These are phyloP conservation scores for Lanzia echinophila DNA, from an alignment of 2,329 filamentous ascomycete genomes.

Conservation along the genomic window DNA sequence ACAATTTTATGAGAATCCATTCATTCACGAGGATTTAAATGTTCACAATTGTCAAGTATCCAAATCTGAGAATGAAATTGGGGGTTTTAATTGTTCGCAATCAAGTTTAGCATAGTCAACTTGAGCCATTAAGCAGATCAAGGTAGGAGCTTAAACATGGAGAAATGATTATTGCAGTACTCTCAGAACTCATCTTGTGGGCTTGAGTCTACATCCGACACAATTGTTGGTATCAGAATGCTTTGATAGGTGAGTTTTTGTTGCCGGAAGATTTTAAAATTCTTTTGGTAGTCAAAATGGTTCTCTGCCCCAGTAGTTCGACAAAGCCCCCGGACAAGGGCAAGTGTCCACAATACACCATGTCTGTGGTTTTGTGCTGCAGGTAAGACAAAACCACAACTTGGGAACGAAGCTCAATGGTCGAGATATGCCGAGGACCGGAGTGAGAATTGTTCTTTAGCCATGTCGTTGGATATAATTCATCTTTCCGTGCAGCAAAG, in stretches of 20 bases:
- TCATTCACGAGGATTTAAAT: no score
- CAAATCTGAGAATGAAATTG: no score
- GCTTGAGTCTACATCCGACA: not conserved
- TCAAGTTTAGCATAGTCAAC: not conserved
- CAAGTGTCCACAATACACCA: no score
- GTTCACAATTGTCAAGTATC: no score
- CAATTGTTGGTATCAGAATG: not conserved
- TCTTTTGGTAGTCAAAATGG: no score
- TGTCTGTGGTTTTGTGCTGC: not conserved
- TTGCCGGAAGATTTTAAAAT: no score
- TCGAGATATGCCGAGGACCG: not conserved
- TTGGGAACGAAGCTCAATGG: not conserved
- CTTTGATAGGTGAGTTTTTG: not conserved
- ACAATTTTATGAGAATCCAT: no score
- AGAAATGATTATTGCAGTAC: not conserved
- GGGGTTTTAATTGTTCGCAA: no score
- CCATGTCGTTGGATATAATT: not conserved
- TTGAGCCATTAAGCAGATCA: not conserved
- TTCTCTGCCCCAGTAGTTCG: not conserved
- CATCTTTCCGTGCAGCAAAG: not conserved
- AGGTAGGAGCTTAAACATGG: not conserved
- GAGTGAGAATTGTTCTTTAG: not conserved
- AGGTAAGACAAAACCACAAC: not conserved
- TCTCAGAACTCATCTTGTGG: no score
- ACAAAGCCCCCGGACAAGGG: not conserved